phyloP scores from a whole-genome alignment of 2,329 filamentous ascomycete species.

The Xylaria sp. region DNA sequence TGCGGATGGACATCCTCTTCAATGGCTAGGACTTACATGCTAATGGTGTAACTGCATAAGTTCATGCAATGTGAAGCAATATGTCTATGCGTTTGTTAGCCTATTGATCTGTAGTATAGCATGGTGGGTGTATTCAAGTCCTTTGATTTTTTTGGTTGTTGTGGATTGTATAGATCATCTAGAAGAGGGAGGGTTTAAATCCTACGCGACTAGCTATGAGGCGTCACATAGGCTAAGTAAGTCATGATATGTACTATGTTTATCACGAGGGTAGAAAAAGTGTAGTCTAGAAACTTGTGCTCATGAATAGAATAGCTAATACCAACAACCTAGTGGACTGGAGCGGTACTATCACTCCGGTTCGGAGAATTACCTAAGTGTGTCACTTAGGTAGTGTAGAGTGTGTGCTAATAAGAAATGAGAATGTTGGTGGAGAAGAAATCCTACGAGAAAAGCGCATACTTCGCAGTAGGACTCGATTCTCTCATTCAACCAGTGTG shows the following conservation, averaged over 20 bases:
- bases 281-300: neutral
- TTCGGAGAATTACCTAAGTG: slow-evolving; percentile 14
- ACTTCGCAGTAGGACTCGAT: slow-evolving; percentile 12
- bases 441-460: slow-evolving; percentile 6
- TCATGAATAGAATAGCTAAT: neutral
- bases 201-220: slow-evolving; percentile 5
- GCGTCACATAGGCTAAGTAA: slow-evolving; percentile 4
- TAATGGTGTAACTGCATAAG: slow-evolving; percentile 4
- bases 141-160: slow-evolving; percentile 1
- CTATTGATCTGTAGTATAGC: neutral
- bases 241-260: slow-evolving; percentile 2
- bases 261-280: slow-evolving; percentile 16
- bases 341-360: neutral
- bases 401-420: slow-evolving; percentile 10
- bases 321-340: neutral
- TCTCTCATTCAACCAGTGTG: slow-evolving; percentile 20
- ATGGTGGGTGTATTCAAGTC: neutral
- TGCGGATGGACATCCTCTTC: neutral
- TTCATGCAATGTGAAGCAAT: neutral
- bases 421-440: slow-evolving; percentile 31
- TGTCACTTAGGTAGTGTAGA: slow-evolving; percentile 5
- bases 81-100: neutral
- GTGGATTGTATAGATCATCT: slow-evolving; percentile 1
- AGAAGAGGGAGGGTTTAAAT: neutral
- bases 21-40: slow-evolving; percentile 11